phyloP scores from a whole-genome alignment of 345 rosid species.

The Trapa bicornis region DNA sequence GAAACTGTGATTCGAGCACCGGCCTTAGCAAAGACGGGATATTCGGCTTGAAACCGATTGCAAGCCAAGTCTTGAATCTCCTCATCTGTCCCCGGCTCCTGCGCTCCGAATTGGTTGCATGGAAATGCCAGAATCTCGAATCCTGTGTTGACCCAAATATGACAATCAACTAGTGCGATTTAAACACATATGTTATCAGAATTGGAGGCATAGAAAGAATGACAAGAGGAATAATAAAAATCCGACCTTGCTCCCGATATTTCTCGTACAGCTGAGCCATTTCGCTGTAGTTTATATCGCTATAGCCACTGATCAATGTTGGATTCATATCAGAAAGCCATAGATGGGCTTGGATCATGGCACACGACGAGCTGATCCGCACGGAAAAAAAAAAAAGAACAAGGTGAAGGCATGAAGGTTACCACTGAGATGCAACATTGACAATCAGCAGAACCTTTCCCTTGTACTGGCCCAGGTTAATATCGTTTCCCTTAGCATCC shows the following conservation, averaged over 20 bases:
- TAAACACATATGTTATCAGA: background rate
- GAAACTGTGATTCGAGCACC: background rate
- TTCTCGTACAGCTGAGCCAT: slow-evolving; percentile 61
- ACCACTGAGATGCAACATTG: slow-evolving; percentile 97
- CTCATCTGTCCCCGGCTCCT: slow-evolving; percentile 34
- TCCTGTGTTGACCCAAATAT: slow-evolving; percentile 10
- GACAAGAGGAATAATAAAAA: background rate
- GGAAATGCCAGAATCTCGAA: slow-evolving; percentile 34
- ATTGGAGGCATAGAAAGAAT: no score
- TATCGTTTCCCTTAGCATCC: slow-evolving; percentile 70
- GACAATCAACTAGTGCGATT: background rate
- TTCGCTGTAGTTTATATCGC: slow-evolving; percentile 82
- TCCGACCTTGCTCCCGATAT: slow-evolving; percentile 69
- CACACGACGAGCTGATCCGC: background rate
- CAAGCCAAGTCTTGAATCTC: slow-evolving; percentile 17
- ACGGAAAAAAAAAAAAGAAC: background rate
- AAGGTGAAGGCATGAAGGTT: background rate
- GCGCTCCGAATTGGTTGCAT: slow-evolving; percentile 34
- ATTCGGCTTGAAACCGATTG: slow-evolving; percentile 11
- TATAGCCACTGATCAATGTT: slow-evolving; percentile 52
- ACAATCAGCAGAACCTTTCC: slow-evolving; percentile 83
- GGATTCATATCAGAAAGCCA: background rate
- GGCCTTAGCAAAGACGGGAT: slow-evolving; percentile 14
- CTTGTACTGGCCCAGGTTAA: slow-evolving; percentile 57
- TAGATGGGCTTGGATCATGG: background rate